Percentiles rank a stretch among this genome's conserved stretches.
These are phyloP conservation scores for Termitomyces sp. DNA, from an alignment of 768 basidiomycete species.

Conservation along the genomic window DNA sequence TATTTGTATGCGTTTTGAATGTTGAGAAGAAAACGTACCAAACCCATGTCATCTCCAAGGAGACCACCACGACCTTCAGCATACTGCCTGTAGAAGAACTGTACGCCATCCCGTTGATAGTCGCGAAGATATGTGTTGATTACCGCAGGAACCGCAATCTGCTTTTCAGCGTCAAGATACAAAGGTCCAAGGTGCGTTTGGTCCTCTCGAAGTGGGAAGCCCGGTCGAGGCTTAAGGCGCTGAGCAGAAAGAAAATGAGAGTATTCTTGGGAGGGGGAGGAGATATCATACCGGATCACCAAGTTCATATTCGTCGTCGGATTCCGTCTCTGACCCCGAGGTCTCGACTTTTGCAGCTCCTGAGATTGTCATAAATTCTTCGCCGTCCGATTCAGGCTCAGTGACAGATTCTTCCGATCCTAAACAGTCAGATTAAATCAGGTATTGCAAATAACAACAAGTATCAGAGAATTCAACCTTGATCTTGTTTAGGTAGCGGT, in stretches of 20 bases:
- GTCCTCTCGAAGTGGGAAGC: constrained; percentile 44
- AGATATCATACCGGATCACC: constrained; percentile 20
- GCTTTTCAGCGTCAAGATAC: constrained; percentile 43
- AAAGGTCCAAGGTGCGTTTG: constrained; percentile 44
- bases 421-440: background rate
- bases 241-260: background rate
- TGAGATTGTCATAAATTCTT: constrained; percentile 7
- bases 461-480: constrained; percentile 6
- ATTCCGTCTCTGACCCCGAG: constrained; percentile 40
- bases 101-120: constrained; percentile 86
- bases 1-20: background rate
- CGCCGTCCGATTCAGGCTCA: constrained; percentile 40
- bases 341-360: background rate
- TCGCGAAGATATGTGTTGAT: constrained; percentile 87
- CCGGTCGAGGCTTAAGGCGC: constrained; percentile 45
- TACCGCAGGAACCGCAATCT: constrained; percentile 55
- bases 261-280: background rate
- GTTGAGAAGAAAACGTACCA: constrained; percentile 36
- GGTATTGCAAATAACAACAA: background rate
- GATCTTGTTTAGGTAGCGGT: constrained; percentile 7
- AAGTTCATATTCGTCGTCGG: constrained; percentile 37
- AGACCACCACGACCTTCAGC: constrained; percentile 68
- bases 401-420: constrained; percentile 19
- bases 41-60: constrained; percentile 96
- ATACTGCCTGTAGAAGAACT: constrained; percentile 79